Base-by-base conservation (phyloP, 2,329 filamentous ascomycete species). In the Colletotrichum navitas region DNA sequence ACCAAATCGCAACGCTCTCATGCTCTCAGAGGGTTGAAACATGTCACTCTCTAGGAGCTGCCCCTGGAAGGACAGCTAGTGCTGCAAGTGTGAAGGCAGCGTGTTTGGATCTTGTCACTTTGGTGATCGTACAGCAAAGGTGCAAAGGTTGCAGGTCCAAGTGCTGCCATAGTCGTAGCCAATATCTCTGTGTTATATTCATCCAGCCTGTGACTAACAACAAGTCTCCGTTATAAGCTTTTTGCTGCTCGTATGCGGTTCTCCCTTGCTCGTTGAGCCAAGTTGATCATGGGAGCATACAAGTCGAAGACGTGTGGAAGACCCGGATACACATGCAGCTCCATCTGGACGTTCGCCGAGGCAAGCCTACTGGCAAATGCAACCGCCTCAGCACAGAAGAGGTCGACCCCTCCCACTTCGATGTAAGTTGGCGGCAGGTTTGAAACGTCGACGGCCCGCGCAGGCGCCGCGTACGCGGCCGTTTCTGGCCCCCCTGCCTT, bases 251-350 rank as follows among this genome's bases (percentile, higher is more conserved):
- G 59, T 5, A 54, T 2, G 16, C 65, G 51, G 3, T 68, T 69
- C 11, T 72, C 45, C 16, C 21, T 69, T 5, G 69, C 69, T 6
- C 16, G 52, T 10, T 36, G 26, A 10, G 69, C 26, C 3, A 60
- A 26, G 36, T 51, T 54, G 41, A 72, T 72, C 16, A 29, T 32
- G 11, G 65, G 26, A n/a, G 65, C 65, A 32, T 49, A 72, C 12
- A 72, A 26, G 26, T 82, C 81, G 52, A 82, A 84, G 0, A 76
- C 80, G 70, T 85, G 83, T 0, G 81, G 81, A 21, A 84, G 66
- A 1, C 83, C 83, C 0, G 78, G 76, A 66, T 83, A 84, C 26
- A 84, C 55, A 65, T 84, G 82, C 16, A 84, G 74, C 74, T 85
- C 83, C 1, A 82, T 77, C 39, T 79, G 76, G 1, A 83, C 74